phyloP scores from a whole-genome alignment of 2,329 filamentous ascomycete genomes.

The Diaporthe capsici region DNA sequence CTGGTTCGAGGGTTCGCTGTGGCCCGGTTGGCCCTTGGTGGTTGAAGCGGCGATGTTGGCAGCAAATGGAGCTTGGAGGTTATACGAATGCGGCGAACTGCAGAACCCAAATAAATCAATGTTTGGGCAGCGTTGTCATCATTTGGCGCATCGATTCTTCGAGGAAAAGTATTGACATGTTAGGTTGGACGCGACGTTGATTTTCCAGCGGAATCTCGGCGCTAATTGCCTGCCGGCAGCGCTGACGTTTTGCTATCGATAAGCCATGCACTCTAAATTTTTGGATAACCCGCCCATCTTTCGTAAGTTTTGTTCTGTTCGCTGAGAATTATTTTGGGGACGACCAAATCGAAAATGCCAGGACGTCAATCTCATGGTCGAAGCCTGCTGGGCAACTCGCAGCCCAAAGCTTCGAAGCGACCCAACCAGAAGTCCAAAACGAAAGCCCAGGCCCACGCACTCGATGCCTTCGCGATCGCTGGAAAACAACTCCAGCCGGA shows the following conservation, averaged over 20 bases:
- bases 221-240: slow-evolving; percentile 34
- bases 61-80: background rate
- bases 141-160: slow-evolving; percentile 5
- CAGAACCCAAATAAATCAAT: background rate
- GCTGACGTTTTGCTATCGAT: slow-evolving; percentile 31
- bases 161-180: background rate
- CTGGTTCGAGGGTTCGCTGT: background rate
- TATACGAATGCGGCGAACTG: background rate
- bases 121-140: background rate
- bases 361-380: slow-evolving; percentile 72
- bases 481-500: slow-evolving; percentile 62
- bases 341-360: slow-evolving; percentile 57
- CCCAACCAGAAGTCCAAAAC: slow-evolving; percentile 59
- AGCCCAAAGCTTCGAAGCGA: slow-evolving; percentile 47
- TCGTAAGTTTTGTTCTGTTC: background rate
- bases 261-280: slow-evolving; percentile 39
- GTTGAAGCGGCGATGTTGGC: background rate
- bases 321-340: background rate
- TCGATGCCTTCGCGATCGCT: slow-evolving; percentile 72
- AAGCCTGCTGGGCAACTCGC: slow-evolving; percentile 57
- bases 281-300: background rate
- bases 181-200: background rate
- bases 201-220: slow-evolving; percentile 28
- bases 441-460: slow-evolving; percentile 63
- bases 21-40: background rate